Percentiles rank a stretch among this genome's conserved stretches.
Evolutionary conservation across 345 rosid species (phyloP).

Genomic region (Sonneratia caseolaris): DNA sequence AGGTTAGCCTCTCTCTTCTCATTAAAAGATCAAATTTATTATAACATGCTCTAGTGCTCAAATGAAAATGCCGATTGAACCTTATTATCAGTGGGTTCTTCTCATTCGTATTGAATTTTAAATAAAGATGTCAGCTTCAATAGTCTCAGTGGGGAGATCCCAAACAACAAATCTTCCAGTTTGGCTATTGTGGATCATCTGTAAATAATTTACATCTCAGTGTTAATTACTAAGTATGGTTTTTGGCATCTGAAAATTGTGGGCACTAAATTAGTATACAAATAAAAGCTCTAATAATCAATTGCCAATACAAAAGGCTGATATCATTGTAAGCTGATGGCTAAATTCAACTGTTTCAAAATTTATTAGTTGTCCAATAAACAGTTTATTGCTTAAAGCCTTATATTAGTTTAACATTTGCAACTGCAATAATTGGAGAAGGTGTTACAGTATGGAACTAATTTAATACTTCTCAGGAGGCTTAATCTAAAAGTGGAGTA

Average conservation of each 20-base stretch:
- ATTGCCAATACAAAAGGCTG: not conserved
- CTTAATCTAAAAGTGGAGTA: too few species aligned
- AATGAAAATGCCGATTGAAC: not conserved
- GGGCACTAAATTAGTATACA: not conserved
- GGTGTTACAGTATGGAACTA: too few species aligned
- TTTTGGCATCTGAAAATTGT: not conserved
- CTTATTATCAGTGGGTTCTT: not conserved
- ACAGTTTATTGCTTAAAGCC: too few species aligned
- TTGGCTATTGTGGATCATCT: accelerated
- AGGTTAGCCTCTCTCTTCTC: not conserved
- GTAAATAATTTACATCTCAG: conserved; percentile 6
- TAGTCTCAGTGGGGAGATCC: not conserved
- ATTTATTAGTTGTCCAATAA: too few species aligned
- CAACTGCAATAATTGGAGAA: not conserved
- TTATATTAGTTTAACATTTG: not conserved
- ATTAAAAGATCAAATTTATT: not conserved
- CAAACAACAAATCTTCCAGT: not conserved
- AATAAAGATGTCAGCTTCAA: conserved; percentile 7
- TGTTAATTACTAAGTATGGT: not conserved
- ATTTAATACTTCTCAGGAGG: too few species aligned
- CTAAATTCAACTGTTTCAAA: not conserved
- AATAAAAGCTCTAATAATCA: not conserved
- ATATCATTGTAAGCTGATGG: not conserved
- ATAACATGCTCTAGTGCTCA: not conserved
- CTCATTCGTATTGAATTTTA: not conserved